A percentile compares a stretch with the other conserved stretches of the same genome.
Evolutionary conservation across 305 asterid species (phyloP).

Genomic region (Fraxinus nigra): DNA sequence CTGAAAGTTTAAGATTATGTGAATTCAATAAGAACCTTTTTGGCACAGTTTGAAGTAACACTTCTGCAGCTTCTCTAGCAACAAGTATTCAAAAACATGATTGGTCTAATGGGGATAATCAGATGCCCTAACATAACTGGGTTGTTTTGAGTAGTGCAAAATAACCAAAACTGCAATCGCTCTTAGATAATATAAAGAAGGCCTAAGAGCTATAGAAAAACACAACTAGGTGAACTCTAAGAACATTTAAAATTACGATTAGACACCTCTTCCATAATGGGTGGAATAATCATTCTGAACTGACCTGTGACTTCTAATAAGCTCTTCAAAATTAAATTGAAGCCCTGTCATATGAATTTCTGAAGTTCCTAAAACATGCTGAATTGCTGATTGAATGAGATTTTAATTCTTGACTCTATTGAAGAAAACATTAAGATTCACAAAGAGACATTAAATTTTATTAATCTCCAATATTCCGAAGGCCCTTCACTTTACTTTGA

Average conservation of each 20-base stretch:
- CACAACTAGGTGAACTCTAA: neutral
- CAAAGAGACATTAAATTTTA: neutral
- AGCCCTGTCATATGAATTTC: neutral
- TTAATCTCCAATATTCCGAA: neutral
- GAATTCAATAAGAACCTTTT: neutral
- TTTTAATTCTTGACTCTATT: neutral
- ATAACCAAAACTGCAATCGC: neutral
- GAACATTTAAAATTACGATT: neutral
- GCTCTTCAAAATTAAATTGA: neutral
- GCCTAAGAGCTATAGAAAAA: neutral
- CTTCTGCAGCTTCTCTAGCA: neutral
- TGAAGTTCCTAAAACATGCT: neutral
- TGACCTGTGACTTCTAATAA: neutral
- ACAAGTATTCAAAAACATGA: neutral
- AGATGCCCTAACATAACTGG: neutral
- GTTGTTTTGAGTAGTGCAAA: neutral
- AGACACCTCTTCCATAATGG: neutral
- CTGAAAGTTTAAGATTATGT: neutral
- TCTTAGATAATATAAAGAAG: neutral
- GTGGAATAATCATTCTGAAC: neutral
- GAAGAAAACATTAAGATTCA: neutral
- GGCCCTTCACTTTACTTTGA: neutral
- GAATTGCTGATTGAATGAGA: neutral
- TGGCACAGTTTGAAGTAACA: neutral
- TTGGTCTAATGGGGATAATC: neutral